These are phyloP conservation scores for Thelonectria rubi DNA, from an alignment of 2,329 filamentous ascomycete genomes.

Conservation along the genomic window DNA sequence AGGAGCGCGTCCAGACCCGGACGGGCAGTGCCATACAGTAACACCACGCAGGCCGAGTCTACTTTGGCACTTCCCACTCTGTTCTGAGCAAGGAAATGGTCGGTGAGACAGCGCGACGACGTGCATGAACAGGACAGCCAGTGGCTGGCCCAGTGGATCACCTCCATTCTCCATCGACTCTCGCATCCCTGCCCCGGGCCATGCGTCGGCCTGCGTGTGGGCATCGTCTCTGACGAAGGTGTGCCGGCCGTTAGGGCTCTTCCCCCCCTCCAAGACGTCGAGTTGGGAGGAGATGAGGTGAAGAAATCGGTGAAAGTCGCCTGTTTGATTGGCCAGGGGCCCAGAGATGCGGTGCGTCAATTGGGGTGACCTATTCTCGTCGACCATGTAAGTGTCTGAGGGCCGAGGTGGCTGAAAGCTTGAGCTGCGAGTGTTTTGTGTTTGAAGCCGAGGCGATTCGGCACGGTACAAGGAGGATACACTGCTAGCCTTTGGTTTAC, in stretches of 20 bases:
- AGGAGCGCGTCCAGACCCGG: conserved; percentile 7
- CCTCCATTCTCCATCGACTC: conserved; percentile 26
- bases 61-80: conserved; percentile 32
- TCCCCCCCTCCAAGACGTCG: conserved; percentile 25
- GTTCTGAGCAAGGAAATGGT: conserved; percentile 35
- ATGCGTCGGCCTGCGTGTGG: conserved; percentile 39
- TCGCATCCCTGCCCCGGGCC: conserved; percentile 35
- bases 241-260: conserved; percentile 40
- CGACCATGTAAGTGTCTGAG: conserved; percentile 5
- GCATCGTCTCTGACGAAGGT: conserved; percentile 21
- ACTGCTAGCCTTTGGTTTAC: not conserved
- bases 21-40: conserved; percentile 15
- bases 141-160: conserved; percentile 42
- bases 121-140: conserved; percentile 47
- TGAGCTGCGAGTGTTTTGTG: conserved; percentile 7
- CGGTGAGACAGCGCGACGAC: conserved; percentile 45
- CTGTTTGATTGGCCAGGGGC: conserved; percentile 37
- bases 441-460: not conserved
- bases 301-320: conserved; percentile 40
- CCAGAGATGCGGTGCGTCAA: conserved; percentile 7
- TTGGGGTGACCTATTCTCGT: conserved; percentile 19
- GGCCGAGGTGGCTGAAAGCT: conserved; percentile 17
- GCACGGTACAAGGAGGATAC: not conserved
- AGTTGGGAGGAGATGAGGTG: conserved; percentile 32
- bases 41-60: conserved; percentile 27